A percentile compares a stretch with the other conserved stretches of the same genome.
Conservation (phyloP, 2,329 filamentous ascomycete species). For the Ophiosphaerella narmari region DNA sequence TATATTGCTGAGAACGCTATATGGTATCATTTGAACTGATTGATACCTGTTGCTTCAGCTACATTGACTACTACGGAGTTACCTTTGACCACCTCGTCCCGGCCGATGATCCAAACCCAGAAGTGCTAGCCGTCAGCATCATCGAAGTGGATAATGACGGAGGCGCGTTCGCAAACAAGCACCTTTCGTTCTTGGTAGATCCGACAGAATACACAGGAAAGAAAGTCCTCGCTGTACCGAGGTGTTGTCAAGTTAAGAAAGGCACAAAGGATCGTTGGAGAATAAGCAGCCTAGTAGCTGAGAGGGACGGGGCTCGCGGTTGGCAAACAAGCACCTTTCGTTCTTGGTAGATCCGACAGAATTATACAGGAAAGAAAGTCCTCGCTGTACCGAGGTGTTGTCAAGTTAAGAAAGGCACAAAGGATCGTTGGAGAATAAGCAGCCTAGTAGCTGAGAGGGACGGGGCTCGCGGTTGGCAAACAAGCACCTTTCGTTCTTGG, state of each 20-base stretch:
- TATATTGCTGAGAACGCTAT: constrained; percentile 1
- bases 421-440: too few relatives aligned
- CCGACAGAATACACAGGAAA: too few relatives aligned
- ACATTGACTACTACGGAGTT: constrained; percentile 23
- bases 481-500: constrained; percentile 37
- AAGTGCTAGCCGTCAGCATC: constrained; percentile 47
- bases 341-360: constrained; percentile 47
- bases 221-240: too few relatives aligned
- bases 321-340: constrained; percentile 42
- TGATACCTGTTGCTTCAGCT: constrained; percentile 12
- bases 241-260: too few relatives aligned
- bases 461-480: too few relatives aligned
- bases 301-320: too few relatives aligned
- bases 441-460: too few relatives aligned
- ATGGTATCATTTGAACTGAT: constrained; percentile 1
- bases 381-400: too few relatives aligned
- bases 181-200: constrained; percentile 39
- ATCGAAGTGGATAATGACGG: constrained; percentile 47
- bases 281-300: too few relatives aligned
- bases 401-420: too few relatives aligned
- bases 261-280: too few relatives aligned
- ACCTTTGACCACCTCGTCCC: constrained; percentile 51
- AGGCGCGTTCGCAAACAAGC: constrained; percentile 44
- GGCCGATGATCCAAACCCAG: constrained; percentile 42
- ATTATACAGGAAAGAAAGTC: too few relatives aligned